These are phyloP conservation scores for Besnoitia besnoiti DNA, from an alignment of 169 alveolate species.

Conservation along the genomic window DNA sequence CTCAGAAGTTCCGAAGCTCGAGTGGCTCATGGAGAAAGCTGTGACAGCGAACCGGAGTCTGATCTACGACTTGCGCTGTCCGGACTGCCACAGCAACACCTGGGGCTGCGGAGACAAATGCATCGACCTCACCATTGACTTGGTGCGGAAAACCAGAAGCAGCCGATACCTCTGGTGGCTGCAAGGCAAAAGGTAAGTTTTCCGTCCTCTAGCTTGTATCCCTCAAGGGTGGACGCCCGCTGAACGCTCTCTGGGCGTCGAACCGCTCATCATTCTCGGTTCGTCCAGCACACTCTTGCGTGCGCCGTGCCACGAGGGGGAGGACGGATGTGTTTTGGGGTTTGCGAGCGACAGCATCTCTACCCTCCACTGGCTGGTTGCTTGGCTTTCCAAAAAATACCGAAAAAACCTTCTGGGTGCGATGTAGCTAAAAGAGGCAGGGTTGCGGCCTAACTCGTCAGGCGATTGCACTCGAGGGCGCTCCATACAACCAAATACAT, in stretches of 20 bases:
- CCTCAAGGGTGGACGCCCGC: too few relatives aligned
- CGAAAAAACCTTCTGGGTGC: too few relatives aligned
- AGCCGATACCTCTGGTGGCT: constrained; percentile 10
- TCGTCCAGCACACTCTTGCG: too few relatives aligned
- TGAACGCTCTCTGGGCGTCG: too few relatives aligned
- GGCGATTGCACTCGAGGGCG: background rate
- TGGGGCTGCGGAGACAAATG: constrained; percentile 26
- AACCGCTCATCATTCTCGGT: background rate
- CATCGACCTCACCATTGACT: background rate
- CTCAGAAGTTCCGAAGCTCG: constrained; percentile 15
- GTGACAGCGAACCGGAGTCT: background rate
- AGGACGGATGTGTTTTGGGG: too few relatives aligned
- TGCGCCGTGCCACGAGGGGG: too few relatives aligned
- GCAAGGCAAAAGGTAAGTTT: constrained; percentile 10
- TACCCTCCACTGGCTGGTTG: too few relatives aligned
- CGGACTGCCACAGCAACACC: background rate
- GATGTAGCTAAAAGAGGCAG: too few relatives aligned
- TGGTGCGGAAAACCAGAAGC: constrained; percentile 19
- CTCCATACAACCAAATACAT: background rate
- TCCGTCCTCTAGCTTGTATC: too few relatives aligned
- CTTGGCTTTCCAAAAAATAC: too few relatives aligned
- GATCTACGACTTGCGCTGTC: constrained; percentile 4
- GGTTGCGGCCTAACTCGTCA: background rate
- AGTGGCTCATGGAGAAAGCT: constrained; percentile 1
- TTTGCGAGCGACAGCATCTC: too few relatives aligned